A percentile compares a stretch with the other conserved stretches of the same genome.
phyloP scores from a whole-genome alignment of 225 moss, liverwort and hornwort species.

The Thuidium tamariscinum region DNA sequence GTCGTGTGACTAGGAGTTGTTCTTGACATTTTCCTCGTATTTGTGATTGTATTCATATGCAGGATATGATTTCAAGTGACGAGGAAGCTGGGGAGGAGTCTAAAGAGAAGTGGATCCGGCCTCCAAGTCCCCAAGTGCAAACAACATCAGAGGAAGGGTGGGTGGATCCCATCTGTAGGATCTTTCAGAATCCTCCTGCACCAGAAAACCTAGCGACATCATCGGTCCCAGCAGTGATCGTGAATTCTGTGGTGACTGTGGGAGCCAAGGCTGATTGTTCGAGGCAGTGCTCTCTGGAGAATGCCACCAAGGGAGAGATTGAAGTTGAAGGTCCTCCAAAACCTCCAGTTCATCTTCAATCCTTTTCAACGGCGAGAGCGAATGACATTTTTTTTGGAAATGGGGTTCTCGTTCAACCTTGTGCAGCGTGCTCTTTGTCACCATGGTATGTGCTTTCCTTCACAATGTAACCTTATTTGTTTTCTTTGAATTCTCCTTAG shows the following conservation, averaged over 20 bases:
- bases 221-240: neutral
- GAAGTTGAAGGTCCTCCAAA: neutral
- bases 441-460: constrained; percentile 17
- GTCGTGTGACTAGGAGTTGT: neutral
- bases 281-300: neutral
- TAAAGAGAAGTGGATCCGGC: constrained; percentile 11
- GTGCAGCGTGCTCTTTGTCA: constrained; percentile 27
- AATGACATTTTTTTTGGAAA: constrained; percentile 20
- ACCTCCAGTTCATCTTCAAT: neutral
- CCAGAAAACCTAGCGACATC: neutral
- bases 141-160: neutral
- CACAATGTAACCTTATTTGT: neutral
- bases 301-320: neutral
- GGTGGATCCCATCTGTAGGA: constrained; percentile 40
- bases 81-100: constrained; percentile 20
- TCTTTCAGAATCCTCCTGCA: neutral
- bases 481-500: neutral
- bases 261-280: constrained; percentile 8
- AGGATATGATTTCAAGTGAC: constrained; percentile 41
- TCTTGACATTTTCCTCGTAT: neutral
- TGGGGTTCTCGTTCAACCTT: constrained; percentile 34
- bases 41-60: neutral
- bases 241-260: neutral
- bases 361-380: constrained; percentile 2
- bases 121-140: neutral